Evolutionary conservation across 2,329 filamentous ascomycete species (phyloP).

Genomic region (Aspergillus puulaauensis): DNA sequence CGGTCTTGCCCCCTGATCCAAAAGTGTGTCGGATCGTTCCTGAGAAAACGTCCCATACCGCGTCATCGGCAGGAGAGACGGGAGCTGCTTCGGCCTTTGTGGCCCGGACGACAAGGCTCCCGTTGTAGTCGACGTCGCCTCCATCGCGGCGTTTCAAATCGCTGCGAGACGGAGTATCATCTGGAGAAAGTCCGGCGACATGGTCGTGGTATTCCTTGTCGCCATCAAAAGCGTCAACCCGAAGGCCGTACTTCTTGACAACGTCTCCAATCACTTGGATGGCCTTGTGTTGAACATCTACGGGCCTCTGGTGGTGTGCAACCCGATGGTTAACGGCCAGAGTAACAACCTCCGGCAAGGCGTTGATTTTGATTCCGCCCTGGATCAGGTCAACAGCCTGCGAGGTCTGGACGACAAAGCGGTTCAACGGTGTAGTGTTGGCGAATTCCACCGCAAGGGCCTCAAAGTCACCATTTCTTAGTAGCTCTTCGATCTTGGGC

Average conservation of each 20-base stretch:
- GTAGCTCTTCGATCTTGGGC: background rate
- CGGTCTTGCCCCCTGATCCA: background rate
- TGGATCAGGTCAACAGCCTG: conserved; percentile 1
- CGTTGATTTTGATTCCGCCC: conserved; percentile 1
- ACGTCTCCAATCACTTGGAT: background rate
- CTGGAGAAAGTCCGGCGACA: background rate
- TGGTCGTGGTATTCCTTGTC: background rate
- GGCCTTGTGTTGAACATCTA: background rate
- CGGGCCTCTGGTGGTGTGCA: background rate
- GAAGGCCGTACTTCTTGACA: background rate
- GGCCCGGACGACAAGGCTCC: background rate
- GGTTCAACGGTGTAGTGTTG: background rate
- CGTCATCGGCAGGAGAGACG: background rate
- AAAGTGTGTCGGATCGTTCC: conserved; percentile 1
- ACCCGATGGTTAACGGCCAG: conserved; percentile 1
- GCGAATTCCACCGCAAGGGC: background rate
- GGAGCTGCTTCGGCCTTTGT: background rate
- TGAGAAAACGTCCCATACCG: conserved; percentile 1
- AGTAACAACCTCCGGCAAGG: conserved; percentile 2
- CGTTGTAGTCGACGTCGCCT: conserved; percentile 4
- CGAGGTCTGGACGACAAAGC: background rate
- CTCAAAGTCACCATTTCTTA: background rate
- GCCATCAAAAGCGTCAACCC: background rate
- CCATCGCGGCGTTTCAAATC: background rate
- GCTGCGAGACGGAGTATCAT: background rate